These are phyloP conservation scores for Fusarium begoniae DNA, from an alignment of 2,329 filamentous ascomycete species.

Conservation along the genomic window DNA sequence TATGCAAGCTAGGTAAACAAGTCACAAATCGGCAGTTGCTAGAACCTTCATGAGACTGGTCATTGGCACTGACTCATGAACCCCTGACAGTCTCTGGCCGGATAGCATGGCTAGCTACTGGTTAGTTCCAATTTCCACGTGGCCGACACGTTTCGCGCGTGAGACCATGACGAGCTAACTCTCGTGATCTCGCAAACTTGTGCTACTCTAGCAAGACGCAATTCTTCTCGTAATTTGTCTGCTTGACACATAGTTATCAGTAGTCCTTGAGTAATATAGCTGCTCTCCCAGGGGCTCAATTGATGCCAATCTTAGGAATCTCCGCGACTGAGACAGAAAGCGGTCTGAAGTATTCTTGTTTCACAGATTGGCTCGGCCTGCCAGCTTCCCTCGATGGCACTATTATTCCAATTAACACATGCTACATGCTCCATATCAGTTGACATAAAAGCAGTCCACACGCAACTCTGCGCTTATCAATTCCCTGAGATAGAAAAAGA, in stretches of 20 bases:
- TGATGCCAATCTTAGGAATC: background rate
- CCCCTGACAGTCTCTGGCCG: background rate
- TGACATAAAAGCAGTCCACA: too few species aligned
- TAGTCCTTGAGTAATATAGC: too few species aligned
- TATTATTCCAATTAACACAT: background rate
- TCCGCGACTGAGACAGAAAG: background rate
- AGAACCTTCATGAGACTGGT: background rate
- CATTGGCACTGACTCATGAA: conserved; percentile 9
- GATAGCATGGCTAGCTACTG: background rate
- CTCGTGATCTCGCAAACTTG: background rate
- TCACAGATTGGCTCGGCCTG: accelerated
- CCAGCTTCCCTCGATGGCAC: background rate
- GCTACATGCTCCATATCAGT: background rate
- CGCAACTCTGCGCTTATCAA: too few species aligned
- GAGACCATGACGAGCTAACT: background rate
- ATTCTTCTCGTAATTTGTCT: too few species aligned
- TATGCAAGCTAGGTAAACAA: background rate
- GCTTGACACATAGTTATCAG: background rate
- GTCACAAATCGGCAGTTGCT: background rate
- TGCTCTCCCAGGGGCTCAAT: background rate
- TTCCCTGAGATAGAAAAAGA: background rate
- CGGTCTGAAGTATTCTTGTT: background rate
- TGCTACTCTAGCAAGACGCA: background rate
- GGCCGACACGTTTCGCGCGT: conserved; percentile 11
- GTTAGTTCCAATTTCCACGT: conserved; percentile 6